These are phyloP conservation scores for Pseudocercospora ulei DNA, from an alignment of 2,329 filamentous ascomycete genomes.

Conservation along the genomic window DNA sequence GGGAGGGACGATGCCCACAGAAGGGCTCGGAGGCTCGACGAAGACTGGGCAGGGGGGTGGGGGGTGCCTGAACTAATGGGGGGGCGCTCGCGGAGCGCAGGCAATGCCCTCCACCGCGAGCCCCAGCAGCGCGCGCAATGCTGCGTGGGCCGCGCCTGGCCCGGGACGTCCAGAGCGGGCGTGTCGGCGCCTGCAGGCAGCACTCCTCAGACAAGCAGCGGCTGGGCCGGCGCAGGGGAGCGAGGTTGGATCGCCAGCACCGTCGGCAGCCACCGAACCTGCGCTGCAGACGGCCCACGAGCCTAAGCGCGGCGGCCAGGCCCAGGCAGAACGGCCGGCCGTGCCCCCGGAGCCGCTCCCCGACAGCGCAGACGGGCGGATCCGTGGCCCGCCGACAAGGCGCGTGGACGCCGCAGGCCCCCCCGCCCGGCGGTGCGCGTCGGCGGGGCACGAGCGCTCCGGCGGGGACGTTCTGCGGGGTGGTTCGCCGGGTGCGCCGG, in stretches of 20 bases:
- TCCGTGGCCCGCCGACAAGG: slow-evolving; percentile 28
- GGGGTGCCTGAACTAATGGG: slow-evolving; percentile 17
- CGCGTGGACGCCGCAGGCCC: slow-evolving; percentile 24
- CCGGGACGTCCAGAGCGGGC: slow-evolving; percentile 25
- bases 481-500: slow-evolving; percentile 26
- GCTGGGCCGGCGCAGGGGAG: slow-evolving; percentile 25
- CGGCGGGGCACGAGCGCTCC: too few relatives aligned
- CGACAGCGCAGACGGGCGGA: slow-evolving; percentile 24
- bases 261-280: slow-evolving; percentile 20
- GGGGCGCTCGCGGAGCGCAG: slow-evolving; percentile 17
- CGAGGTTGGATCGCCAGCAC: slow-evolving; percentile 18
- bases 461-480: slow-evolving; percentile 29
- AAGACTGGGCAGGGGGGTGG: slow-evolving; percentile 18
- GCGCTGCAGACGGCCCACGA: slow-evolving; percentile 15
- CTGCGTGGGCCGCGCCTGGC: slow-evolving; percentile 27
- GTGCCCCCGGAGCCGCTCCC: slow-evolving; percentile 24
- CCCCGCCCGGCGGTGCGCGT: too few relatives aligned
- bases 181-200: slow-evolving; percentile 23
- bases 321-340: slow-evolving; percentile 24
- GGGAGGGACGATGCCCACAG: slow-evolving; percentile 17
- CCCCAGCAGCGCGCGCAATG: slow-evolving; percentile 17
- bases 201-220: slow-evolving; percentile 19
- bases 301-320: slow-evolving; percentile 18
- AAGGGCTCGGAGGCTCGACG: slow-evolving; percentile 20
- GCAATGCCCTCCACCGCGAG: slow-evolving; percentile 18